These are phyloP conservation scores for Scheffersomyces stipitis DNA, from an alignment of 805 yeast species.

Conservation along the genomic window DNA sequence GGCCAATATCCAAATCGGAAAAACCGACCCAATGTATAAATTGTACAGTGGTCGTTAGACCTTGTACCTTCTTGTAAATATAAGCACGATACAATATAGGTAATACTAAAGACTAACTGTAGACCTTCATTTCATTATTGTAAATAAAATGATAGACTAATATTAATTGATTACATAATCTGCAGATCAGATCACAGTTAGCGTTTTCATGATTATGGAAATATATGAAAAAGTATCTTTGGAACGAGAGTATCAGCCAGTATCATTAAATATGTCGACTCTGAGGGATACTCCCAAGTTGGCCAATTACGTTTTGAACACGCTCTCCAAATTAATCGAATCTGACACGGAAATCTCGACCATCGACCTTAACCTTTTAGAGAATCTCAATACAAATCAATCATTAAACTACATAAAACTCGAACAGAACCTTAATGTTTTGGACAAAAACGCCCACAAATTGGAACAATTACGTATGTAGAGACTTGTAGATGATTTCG, in stretches of 20 bases:
- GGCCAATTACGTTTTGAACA: slow-evolving; percentile 28
- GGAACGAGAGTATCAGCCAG: neutral
- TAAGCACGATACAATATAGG: too few species aligned
- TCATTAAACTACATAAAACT: slow-evolving; percentile 50
- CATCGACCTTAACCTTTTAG: slow-evolving; percentile 49
- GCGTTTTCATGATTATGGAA: too few species aligned
- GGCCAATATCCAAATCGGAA: slow-evolving; percentile 52
- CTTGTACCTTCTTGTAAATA: too few species aligned
- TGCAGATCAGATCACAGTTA: too few species aligned
- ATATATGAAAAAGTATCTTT: too few species aligned
- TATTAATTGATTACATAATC: too few species aligned
- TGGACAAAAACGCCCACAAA: slow-evolving; percentile 42
- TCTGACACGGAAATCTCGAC: slow-evolving; percentile 42
- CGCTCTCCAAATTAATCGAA: slow-evolving; percentile 33
- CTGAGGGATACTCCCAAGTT: slow-evolving; percentile 31
- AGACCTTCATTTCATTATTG: too few species aligned
- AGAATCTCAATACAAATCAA: slow-evolving; percentile 58
- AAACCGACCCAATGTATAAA: slow-evolving; percentile 48
- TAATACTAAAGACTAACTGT: too few species aligned
- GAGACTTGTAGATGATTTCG: slow-evolving; percentile 15
- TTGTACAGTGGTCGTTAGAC: slow-evolving; percentile 64
- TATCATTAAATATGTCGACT: slow-evolving; percentile 19
- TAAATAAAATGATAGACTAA: too few species aligned
- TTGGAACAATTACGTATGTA: slow-evolving; percentile 26
- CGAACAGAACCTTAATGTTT: slow-evolving; percentile 37